Base-by-base conservation (phyloP, 2,329 filamentous ascomycete species). In the Escovopsis sp. region DNA sequence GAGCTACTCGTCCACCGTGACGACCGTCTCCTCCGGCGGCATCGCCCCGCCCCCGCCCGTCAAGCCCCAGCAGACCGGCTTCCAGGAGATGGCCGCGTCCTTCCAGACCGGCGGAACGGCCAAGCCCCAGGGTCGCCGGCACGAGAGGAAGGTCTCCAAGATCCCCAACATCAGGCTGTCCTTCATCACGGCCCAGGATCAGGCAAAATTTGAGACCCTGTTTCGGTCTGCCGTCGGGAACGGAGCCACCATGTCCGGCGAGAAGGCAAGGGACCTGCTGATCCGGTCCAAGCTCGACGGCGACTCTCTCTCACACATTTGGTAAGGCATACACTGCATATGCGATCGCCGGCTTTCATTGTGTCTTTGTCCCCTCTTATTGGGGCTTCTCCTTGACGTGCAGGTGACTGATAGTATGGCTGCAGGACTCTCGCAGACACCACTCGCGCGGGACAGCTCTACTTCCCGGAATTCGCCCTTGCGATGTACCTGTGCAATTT, bases 401-500 rank as follows among this genome's bases (percentile, higher is more conserved):
- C 11, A 10, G 29, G 16, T 16, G 40, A 32, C 47, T 53, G 47
- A 52, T 39, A 37, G 3, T 7, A 12, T 15, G 24, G 24, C 12
- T n/a, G 35, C 34, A 89, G 84, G 86, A 86, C 86, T 15, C 67
- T 98, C 16, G 84, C 87, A 37, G 91, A 98, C 63, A 95, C 91
- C 9, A 98, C 91, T 38, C 89, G 93, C 60, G 91, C 89, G 12
- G 91, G 91, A 37, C 88, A 95, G 61, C 74, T 98, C 29, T 82
- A 95, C 57, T 98, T 98, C 57, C 91, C 91, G 35, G 91, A 98
- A 63, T 98, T 98, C 50, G 91, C 91, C 7, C 70, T 98, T 44
- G 85, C 91, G 47, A 96, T 98, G 91, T 98, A 98, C 54, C 76
- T 98, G 29, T 98, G 91, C 70, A 98, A 96, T 57, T 58, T 98